These are phyloP conservation scores for Globomyces sp. DNA, from an alignment of 371 early-diverging fungal species.

Conservation along the genomic window DNA sequence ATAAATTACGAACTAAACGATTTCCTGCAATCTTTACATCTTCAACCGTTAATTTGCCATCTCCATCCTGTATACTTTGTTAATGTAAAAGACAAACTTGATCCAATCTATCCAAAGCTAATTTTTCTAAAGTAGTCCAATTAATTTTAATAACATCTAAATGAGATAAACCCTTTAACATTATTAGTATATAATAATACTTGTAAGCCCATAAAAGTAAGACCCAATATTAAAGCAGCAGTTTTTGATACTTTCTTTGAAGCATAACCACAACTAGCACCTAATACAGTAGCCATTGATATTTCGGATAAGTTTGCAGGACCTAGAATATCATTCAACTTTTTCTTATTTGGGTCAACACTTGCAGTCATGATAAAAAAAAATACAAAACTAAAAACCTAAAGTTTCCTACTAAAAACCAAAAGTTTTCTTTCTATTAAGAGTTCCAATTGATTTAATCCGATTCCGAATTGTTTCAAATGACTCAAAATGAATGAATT, in stretches of 20 bases:
- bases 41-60: conserved; percentile 40
- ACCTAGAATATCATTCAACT: background rate
- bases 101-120: conserved; percentile 32
- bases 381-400: too few species aligned
- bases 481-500: too few species aligned
- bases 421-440: too few species aligned
- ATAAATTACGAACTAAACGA: conserved; percentile 37
- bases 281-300: conserved; percentile 25
- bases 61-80: conserved; percentile 28
- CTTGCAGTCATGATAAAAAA: too few species aligned
- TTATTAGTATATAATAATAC: conserved; percentile 1
- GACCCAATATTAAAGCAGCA: conserved; percentile 35
- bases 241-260: conserved; percentile 43
- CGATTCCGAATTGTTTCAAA: too few species aligned
- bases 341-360: too few species aligned
- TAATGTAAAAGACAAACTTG: too few species aligned
- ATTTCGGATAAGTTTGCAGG: conserved; percentile 1
- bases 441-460: too few species aligned
- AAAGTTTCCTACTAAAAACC: too few species aligned
- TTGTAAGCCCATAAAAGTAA: conserved; percentile 39
- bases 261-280: conserved; percentile 35
- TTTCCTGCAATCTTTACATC: conserved; percentile 27
- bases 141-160: conserved; percentile 25
- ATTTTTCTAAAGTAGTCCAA: conserved; percentile 37
- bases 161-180: conserved; percentile 5